Evolutionary conservation across 257 asterid species (phyloP).

Genomic region (Cinchona pubescens): DNA sequence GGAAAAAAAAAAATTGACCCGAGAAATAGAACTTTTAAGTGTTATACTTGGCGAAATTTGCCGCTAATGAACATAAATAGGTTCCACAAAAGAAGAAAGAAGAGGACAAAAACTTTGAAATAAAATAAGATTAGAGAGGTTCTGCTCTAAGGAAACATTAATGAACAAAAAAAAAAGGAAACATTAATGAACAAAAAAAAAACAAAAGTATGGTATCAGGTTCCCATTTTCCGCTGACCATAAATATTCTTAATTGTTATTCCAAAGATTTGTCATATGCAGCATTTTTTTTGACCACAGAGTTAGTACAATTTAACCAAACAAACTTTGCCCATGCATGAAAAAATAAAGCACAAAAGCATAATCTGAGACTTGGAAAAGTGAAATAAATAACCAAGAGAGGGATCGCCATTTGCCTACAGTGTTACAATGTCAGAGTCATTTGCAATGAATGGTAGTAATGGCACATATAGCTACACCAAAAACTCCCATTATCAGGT

Average conservation of each 20-base stretch:
- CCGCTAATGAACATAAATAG: not conserved
- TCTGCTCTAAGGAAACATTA: not conserved
- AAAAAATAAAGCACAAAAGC: too few relatives aligned
- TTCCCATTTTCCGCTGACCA: not conserved
- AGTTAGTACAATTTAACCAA: too few relatives aligned
- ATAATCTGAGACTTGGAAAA: too few relatives aligned
- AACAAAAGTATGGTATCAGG: not conserved
- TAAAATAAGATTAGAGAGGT: too few relatives aligned
- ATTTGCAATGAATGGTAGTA: slow-evolving; percentile 44
- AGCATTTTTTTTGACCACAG: not conserved
- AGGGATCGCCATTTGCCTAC: not conserved
- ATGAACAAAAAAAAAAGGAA: too few relatives aligned
- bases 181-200: too few relatives aligned
- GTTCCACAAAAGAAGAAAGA: not conserved
- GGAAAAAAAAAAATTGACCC: too few relatives aligned
- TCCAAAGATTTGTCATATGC: not conserved
- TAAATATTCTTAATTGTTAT: too few relatives aligned
- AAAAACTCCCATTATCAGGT: slow-evolving; percentile 50
- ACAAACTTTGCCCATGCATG: not conserved
- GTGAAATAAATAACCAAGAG: not conserved
- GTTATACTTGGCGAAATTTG: not conserved
- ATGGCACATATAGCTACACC: slow-evolving; percentile 37
- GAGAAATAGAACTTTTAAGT: too few relatives aligned
- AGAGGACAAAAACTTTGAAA: too few relatives aligned
- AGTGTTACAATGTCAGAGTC: not conserved